A percentile compares a stretch with the other conserved stretches of the same genome.
These are phyloP conservation scores for Sonneratia caseolaris DNA, from an alignment of 345 rosid genomes.

Conservation along the genomic window DNA sequence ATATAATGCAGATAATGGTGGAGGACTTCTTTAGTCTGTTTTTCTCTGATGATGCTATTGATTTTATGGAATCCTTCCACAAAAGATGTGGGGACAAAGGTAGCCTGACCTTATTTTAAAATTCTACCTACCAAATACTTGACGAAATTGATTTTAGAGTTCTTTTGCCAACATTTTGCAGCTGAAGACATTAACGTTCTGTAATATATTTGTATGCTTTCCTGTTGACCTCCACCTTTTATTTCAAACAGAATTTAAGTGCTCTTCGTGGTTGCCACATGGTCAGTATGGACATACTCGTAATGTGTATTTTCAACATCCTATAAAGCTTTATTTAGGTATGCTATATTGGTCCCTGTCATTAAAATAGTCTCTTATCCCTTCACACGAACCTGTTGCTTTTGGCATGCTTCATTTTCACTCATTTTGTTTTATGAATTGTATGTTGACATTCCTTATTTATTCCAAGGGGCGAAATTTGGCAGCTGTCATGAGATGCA, in stretches of 20 bases:
- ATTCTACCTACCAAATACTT: background rate
- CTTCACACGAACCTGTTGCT: background rate
- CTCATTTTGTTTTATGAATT: background rate
- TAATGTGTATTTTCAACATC: constrained; percentile 81
- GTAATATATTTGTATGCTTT: constrained; percentile 5
- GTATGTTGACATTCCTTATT: background rate
- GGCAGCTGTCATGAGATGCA: constrained; percentile 86
- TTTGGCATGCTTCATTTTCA: background rate
- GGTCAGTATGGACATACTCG: constrained; percentile 71
- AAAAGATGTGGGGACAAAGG: constrained; percentile 87
- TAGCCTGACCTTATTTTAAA: constrained; percentile 12
- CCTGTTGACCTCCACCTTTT: constrained; percentile 4
- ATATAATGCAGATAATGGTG: constrained; percentile 60
- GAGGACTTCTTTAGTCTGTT: constrained; percentile 70
- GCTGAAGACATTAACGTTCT: background rate
- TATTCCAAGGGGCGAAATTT: constrained; percentile 63
- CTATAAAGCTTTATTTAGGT: constrained; percentile 94
- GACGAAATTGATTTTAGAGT: background rate
- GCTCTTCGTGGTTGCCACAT: constrained; percentile 68
- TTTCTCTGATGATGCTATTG: constrained; percentile 56
- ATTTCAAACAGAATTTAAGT: constrained; percentile 56
- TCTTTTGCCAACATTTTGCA: background rate
- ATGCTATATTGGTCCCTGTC: constrained; percentile 10
- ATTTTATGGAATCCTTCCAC: constrained; percentile 73
- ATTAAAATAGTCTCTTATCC: background rate